phyloP scores from a whole-genome alignment of 257 asterid species.

The Solanum arcanum region DNA sequence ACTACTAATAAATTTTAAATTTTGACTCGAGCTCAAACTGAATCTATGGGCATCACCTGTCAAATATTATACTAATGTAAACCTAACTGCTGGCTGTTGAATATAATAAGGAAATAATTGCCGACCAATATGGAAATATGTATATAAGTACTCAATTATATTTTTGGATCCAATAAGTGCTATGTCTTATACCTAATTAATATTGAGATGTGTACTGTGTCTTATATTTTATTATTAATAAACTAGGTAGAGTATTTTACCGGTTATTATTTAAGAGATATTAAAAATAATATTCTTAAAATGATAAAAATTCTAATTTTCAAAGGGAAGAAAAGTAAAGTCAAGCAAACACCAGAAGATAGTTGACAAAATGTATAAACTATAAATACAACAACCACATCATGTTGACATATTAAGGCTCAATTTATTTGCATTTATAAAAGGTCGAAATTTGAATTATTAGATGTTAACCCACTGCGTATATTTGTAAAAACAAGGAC shows the following conservation, averaged over 20 bases:
- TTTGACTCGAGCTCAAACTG: not conserved
- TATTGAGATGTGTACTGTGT: not conserved
- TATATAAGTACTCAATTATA: not conserved
- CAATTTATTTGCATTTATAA: not conserved
- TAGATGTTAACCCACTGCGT: not conserved
- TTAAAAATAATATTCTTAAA: not conserved
- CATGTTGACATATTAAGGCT: not conserved
- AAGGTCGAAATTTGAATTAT: not conserved
- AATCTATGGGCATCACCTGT: not conserved
- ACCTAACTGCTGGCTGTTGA: not conserved
- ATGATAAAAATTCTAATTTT: not conserved
- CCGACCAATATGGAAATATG: not conserved
- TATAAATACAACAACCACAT: not conserved
- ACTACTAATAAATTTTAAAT: not conserved
- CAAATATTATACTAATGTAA: not conserved
- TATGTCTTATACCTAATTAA: not conserved
- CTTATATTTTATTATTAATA: not conserved
- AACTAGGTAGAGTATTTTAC: not conserved
- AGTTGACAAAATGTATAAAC: not conserved
- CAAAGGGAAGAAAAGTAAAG: not conserved
- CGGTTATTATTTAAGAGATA: not conserved
- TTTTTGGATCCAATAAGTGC: not conserved
- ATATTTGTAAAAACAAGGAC: not conserved
- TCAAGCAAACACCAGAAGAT: not conserved
- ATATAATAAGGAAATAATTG: not conserved